Conservation (phyloP, 225 moss, liverwort and hornwort genomes). For the Ulota crispa region DNA sequence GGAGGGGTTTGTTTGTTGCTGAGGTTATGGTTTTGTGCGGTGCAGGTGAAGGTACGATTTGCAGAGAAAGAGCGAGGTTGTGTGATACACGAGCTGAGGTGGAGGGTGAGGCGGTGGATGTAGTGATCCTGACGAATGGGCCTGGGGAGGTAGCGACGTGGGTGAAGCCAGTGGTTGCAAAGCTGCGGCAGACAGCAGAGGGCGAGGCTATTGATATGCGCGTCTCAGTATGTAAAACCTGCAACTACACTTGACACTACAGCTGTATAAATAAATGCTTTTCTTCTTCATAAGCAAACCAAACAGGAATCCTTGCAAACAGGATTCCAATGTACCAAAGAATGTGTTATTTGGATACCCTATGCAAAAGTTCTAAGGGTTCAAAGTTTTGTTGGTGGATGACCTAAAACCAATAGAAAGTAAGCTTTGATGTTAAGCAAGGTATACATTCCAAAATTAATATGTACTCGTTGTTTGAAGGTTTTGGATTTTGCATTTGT, state of each 20-base stretch:
- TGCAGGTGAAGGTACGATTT: conserved; percentile 24
- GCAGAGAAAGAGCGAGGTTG: conserved; percentile 8
- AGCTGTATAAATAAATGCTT: not conserved
- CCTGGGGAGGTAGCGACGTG: conserved; percentile 90
- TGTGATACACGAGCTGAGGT: conserved; percentile 14
- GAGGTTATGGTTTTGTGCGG: conserved; percentile 10
- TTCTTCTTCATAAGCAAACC: not conserved
- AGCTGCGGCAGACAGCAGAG: conserved; percentile 44
- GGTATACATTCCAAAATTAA: not conserved
- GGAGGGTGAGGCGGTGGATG: conserved; percentile 47
- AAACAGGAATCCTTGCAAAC: not conserved
- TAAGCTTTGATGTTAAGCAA: not conserved
- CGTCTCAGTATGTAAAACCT: conserved; percentile 53
- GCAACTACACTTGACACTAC: not conserved
- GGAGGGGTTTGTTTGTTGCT: not conserved
- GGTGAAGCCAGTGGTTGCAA: conserved; percentile 77
- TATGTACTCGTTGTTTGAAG: not conserved
- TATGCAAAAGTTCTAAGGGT: not conserved
- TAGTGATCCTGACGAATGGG: conserved; percentile 80
- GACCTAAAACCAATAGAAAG: not conserved
- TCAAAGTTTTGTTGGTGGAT: not conserved
- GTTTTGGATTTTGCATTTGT: not conserved
- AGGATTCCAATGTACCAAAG: not conserved
- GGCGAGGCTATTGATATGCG: conserved; percentile 46
- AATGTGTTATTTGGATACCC: not conserved